Evolutionary conservation across 805 yeast species (phyloP), one percentile per base, ranked within the genome.

Genomic region (Barnettozyma californica): DNA sequence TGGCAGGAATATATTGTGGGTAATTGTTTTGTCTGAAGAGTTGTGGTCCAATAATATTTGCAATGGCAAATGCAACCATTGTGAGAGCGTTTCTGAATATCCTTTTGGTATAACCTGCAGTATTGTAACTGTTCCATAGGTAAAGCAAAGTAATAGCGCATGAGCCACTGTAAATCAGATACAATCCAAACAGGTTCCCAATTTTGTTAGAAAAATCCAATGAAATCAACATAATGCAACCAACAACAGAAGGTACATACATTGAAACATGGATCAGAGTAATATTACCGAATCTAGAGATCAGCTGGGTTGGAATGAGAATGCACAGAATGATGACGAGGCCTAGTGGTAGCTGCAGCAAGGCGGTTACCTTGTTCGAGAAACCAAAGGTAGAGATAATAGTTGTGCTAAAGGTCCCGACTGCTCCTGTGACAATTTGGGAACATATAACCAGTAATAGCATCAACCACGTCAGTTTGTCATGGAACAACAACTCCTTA

Each of bases 1-100:
- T 80, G 3, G 86, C 87, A 10, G 82, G 78, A 5, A 64, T 66
- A 53, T 81, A 82, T 14, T 64, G 59, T 16, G 85, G 86, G 26
- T 73, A 70, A 47, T 74, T 67, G 9, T 64, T 53, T 0, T 69
- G 67, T 53, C 75, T 73, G 63, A 81, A 81, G 53, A 80, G 65
- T 54, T 81, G 84, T 1, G 88, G 86, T 0, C 84, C 87, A 44
- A 79, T 67, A 49, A 84, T 67, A 62, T 77, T 72, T 8, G 81
- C 77, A 20, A 78, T 62, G 4, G 79, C 76, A 54, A 77, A 80
- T 14, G 73, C 74, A 45, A 78, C 68, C 79, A 80, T 72, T 1
- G 79, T 77, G 14, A 73, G 56, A 7, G 75, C 76, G 52, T 76
- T 78, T 52, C 82, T 65, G 40, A 69, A 70, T 29, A 77, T 65